Evolutionary conservation across 169 alveolate genomes (phyloP).

Genomic region (Ichthyophthirius multifiliis): DNA sequence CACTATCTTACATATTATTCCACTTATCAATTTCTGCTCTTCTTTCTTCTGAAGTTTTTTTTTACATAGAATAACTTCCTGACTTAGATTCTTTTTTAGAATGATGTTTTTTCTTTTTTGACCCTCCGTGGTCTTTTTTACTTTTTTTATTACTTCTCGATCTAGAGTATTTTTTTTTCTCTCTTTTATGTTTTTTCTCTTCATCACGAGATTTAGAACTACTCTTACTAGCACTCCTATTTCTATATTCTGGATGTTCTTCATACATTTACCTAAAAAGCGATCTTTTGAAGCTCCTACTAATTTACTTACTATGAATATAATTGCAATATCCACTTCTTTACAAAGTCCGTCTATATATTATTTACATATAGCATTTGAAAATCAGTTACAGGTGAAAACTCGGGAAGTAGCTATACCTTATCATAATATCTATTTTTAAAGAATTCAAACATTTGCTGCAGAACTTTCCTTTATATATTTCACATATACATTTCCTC

Average conservation of each 20-base stretch:
- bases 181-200: constrained; percentile 13
- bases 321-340: constrained; percentile 93
- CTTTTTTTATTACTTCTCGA: constrained; percentile 38
- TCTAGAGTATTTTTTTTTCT: constrained; percentile 32
- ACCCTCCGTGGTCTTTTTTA: constrained; percentile 14
- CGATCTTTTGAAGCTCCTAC: constrained; percentile 90
- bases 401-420: constrained; percentile 94
- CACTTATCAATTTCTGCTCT: constrained; percentile 92
- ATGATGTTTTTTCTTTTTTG: neutral
- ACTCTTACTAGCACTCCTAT: constrained; percentile 63
- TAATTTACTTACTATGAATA: constrained; percentile 96
- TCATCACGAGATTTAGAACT: constrained; percentile 40
- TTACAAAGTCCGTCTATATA: constrained; percentile 98
- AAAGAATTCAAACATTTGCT: constrained; percentile 90
- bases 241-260: constrained; percentile 96
- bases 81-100: neutral
- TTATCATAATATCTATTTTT: constrained; percentile 95
- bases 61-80: neutral
- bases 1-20: constrained; percentile 84
- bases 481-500: constrained; percentile 98
- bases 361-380: constrained; percentile 98
- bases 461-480: constrained; percentile 96
- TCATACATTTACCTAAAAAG: constrained; percentile 95
- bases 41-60: constrained; percentile 76
- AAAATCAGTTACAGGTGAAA: constrained; percentile 99